Evolutionary conservation across 2,329 filamentous ascomycete species (phyloP).

Genomic region (Curvularia sp.): DNA sequence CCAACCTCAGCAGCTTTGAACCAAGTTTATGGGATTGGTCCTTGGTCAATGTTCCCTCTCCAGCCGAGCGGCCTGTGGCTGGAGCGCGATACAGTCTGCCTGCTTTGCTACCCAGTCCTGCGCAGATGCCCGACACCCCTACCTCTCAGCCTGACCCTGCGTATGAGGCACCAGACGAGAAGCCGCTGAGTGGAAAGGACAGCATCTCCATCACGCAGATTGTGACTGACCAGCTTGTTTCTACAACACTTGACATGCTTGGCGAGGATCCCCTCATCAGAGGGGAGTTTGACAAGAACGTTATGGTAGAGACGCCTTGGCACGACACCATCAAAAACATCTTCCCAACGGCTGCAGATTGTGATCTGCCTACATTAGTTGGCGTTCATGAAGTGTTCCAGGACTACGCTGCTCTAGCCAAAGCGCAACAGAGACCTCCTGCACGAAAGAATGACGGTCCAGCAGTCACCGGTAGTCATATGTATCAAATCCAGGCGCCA

Average conservation of each 20-base stretch:
- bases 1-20: conserved; percentile 39
- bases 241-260: conserved; percentile 54
- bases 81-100: conserved; percentile 40
- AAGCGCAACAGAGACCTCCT: conserved; percentile 45
- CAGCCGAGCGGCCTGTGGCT: conserved; percentile 27
- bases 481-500: conserved; percentile 66
- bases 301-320: conserved; percentile 37
- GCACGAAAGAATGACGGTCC: conserved; percentile 44
- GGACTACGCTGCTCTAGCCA: conserved; percentile 42
- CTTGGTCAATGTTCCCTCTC: conserved; percentile 40
- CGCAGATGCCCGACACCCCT: conserved; percentile 44
- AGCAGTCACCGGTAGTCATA: conserved; percentile 38
- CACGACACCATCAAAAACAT: conserved; percentile 34
- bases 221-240: conserved; percentile 72
- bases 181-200: conserved; percentile 60
- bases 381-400: conserved; percentile 58
- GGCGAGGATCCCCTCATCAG: conserved; percentile 24
- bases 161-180: conserved; percentile 39
- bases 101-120: conserved; percentile 32
- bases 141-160: conserved; percentile 43
- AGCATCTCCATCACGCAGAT: conserved; percentile 73
- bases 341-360: conserved; percentile 45
- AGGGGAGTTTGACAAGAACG: background rate
- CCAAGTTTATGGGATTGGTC: conserved; percentile 50
- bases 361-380: conserved; percentile 39